A percentile compares a stretch with the other conserved stretches of the same genome.
These are phyloP conservation scores for Aureobasidium sp. DNA, from an alignment of 2,329 filamentous ascomycete species.

Conservation along the genomic window DNA sequence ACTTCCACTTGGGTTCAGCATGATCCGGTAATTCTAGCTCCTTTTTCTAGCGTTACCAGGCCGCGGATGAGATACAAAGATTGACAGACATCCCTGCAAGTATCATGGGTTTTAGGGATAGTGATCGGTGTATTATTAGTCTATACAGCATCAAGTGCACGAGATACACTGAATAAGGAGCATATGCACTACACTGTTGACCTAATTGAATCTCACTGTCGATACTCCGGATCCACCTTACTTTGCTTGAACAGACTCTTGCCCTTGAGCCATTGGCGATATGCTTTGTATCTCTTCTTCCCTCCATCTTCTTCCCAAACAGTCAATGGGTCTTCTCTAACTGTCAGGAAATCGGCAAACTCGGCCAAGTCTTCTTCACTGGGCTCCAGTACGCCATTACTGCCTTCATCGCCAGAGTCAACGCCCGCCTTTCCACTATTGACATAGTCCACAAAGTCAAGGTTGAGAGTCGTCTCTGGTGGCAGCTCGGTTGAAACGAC, in stretches of 20 bases:
- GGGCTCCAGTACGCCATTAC: conserved; percentile 39
- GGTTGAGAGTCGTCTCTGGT: conserved; percentile 37
- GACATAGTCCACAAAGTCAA: conserved; percentile 75
- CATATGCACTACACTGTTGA: not conserved
- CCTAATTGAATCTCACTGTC: not conserved
- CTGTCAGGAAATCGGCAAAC: conserved; percentile 55
- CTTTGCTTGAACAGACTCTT: conserved; percentile 94
- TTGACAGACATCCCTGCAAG: not conserved
- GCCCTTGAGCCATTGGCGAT: conserved; percentile 85
- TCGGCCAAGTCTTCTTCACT: conserved; percentile 38
- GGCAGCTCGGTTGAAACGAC: conserved; percentile 63
- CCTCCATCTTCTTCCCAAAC: conserved; percentile 77
- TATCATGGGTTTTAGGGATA: not conserved
- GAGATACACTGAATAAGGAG: not conserved
- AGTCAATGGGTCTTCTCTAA: conserved; percentile 75
- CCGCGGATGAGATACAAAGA: too few species aligned
- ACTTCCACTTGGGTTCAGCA: not conserved
- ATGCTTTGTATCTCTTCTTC: conserved; percentile 96
- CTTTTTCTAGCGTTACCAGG: not conserved
- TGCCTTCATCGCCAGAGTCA: conserved; percentile 22
- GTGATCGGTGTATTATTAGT: not conserved
- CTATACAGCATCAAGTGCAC: not conserved
- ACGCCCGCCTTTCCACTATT: conserved; percentile 47
- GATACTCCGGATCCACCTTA: conserved; percentile 43
- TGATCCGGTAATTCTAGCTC: not conserved